These are phyloP conservation scores for Auriscalpium vulgare DNA, from an alignment of 768 basidiomycete genomes.

Conservation along the genomic window DNA sequence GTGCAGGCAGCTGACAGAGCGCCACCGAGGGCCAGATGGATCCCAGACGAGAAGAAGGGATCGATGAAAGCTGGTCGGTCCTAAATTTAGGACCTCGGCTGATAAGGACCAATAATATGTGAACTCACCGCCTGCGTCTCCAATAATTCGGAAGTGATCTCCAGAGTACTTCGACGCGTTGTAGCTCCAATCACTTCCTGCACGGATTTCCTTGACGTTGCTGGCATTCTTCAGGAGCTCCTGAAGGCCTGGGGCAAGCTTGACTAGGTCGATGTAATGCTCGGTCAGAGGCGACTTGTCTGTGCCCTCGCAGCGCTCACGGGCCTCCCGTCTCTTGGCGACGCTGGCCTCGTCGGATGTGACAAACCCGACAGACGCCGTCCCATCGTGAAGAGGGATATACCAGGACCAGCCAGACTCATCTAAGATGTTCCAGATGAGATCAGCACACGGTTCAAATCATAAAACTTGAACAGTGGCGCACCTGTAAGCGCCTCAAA, in stretches of 20 bases:
- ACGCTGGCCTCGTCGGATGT: conserved; percentile 29
- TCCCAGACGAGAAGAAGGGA: conserved; percentile 53
- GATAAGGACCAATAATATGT: not conserved
- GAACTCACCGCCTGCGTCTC: conserved; percentile 30
- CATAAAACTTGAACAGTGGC: conserved; percentile 2
- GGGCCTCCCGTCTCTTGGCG: no score
- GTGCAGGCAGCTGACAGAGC: conserved; percentile 39
- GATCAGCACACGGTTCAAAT: not conserved
- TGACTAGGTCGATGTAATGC: conserved; percentile 23
- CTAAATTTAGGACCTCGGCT: not conserved
- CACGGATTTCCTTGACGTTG: conserved; percentile 13
- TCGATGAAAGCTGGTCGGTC: conserved; percentile 44
- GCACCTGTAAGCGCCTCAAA: conserved; percentile 60
- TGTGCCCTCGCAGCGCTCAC: not conserved
- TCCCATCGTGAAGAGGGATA: conserved; percentile 43
- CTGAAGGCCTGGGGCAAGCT: conserved; percentile 25
- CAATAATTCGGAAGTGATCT: conserved; percentile 25
- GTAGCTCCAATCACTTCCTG: conserved; percentile 32
- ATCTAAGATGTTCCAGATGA: conserved; percentile 22
- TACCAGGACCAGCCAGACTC: conserved; percentile 52
- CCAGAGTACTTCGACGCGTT: conserved; percentile 25
- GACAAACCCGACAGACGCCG: conserved; percentile 46
- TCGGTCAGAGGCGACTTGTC: conserved; percentile 8
- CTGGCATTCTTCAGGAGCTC: conserved; percentile 13
- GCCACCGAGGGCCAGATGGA: conserved; percentile 44